phyloP scores from a whole-genome alignment of 106 monocot species.

The Dioscorea alata region DNA sequence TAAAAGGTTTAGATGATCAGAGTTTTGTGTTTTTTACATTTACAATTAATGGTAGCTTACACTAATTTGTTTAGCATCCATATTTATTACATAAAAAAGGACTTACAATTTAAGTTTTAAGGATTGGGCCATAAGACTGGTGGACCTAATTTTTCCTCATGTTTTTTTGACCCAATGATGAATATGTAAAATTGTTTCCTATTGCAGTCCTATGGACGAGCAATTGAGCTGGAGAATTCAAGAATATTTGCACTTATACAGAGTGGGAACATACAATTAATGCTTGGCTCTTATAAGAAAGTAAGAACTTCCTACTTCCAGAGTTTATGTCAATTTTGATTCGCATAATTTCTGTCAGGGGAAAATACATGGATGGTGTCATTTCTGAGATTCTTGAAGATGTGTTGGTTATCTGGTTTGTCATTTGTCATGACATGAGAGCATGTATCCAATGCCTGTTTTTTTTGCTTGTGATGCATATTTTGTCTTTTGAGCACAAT shows the following conservation, averaged over 20 bases:
- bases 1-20: not conserved
- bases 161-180: not conserved
- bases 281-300: slow-evolving; percentile 83
- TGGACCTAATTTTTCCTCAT: not conserved
- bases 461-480: too few relatives aligned
- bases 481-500: too few relatives aligned
- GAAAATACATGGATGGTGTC: too few relatives aligned
- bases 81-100: not conserved
- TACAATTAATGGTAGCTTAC: too few relatives aligned
- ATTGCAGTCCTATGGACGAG: slow-evolving; percentile 84
- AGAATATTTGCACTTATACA: slow-evolving; percentile 78
- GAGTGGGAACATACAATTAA: slow-evolving; percentile 83
- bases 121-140: too few relatives aligned
- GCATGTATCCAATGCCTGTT: too few relatives aligned
- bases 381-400: too few relatives aligned
- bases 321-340: too few relatives aligned
- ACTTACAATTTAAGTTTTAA: not conserved
- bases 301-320: slow-evolving; percentile 24
- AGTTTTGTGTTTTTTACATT: not conserved
- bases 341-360: too few relatives aligned
- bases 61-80: not conserved
- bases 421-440: too few relatives aligned
- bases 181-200: slow-evolving; percentile 1
- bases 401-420: too few relatives aligned
- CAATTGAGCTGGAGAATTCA: slow-evolving; percentile 61